Conservation (phyloP, 441 rosid genomes). For the Lepidium campestre region DNA sequence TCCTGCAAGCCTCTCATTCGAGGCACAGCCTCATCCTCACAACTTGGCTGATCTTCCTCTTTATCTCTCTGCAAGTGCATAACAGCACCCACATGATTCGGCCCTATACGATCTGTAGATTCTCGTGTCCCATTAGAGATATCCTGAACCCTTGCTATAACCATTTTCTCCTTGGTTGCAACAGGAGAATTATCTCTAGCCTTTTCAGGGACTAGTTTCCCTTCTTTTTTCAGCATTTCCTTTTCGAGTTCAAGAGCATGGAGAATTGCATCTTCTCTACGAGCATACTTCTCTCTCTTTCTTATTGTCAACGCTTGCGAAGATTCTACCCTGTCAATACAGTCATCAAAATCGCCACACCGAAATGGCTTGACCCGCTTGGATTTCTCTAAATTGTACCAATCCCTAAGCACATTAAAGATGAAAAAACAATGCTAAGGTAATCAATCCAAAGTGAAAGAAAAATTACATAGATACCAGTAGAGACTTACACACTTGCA, state of each 20-base stretch:
- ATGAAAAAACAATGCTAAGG: background rate
- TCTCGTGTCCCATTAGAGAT: constrained; percentile 32
- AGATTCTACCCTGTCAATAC: constrained; percentile 86
- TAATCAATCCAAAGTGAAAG: background rate
- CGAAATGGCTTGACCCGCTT: constrained; percentile 97
- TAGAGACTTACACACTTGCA: constrained; percentile 85
- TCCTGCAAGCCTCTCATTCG: constrained; percentile 91
- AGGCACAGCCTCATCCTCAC: constrained; percentile 53
- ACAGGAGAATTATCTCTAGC: constrained; percentile 36
- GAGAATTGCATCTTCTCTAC: constrained; percentile 98
- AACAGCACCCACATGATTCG: constrained; percentile 12
- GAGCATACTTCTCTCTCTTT: constrained; percentile 98
- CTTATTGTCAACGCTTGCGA: constrained; percentile 72
- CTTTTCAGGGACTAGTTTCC: constrained; percentile 34
- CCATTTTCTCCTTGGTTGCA: constrained; percentile 38
- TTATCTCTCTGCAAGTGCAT: constrained; percentile 37
- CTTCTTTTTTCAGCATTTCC: constrained; percentile 53
- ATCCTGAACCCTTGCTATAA: constrained; percentile 35
- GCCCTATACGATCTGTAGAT: constrained; percentile 1
- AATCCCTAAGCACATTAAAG: constrained; percentile 52
- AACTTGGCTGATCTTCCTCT: constrained; percentile 37
- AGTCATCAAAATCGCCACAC: constrained; percentile 97
- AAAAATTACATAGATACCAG: background rate
- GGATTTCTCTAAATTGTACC: constrained; percentile 98
- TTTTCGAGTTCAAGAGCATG: constrained; percentile 98